Percentiles rank a stretch among this genome's conserved stretches.
Conservation (phyloP, 441 rosid genomes). For the Erodium trifolium region DNA sequence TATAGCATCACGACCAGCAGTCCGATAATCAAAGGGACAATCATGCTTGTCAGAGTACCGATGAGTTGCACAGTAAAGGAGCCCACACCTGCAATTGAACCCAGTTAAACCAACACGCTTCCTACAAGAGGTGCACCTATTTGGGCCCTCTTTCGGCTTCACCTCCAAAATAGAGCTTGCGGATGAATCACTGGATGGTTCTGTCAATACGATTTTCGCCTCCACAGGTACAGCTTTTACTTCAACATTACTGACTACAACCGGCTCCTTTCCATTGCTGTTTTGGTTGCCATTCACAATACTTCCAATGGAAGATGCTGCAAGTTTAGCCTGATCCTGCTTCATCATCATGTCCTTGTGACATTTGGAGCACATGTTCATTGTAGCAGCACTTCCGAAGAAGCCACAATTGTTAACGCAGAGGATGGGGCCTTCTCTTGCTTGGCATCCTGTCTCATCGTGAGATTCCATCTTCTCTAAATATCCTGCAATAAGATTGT, state of each 20-base stretch:
- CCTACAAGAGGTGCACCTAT: constrained; percentile 40
- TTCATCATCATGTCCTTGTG: constrained; percentile 42
- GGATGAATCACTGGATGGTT: constrained; percentile 8
- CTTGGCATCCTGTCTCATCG: constrained; percentile 37
- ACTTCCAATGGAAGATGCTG: constrained; percentile 36
- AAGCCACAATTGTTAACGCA: constrained; percentile 37
- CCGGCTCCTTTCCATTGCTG: constrained; percentile 23
- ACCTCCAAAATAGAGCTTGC: constrained; percentile 7
- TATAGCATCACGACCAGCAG: constrained; percentile 48
- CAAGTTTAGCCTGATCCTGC: constrained; percentile 43
- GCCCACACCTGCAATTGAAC: constrained; percentile 61
- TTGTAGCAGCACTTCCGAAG: constrained; percentile 56
- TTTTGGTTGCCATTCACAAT: constrained; percentile 25
- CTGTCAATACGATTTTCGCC: constrained; percentile 10
- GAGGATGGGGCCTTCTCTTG: constrained; percentile 27
- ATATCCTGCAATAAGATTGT: constrained; percentile 21
- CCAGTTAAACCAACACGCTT: constrained; percentile 65
- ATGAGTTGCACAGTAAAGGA: constrained; percentile 55
- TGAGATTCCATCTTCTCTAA: constrained; percentile 50
- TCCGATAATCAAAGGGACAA: constrained; percentile 57
- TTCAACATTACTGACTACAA: constrained; percentile 16
- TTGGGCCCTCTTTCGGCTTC: constrained; percentile 38
- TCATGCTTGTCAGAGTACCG: constrained; percentile 75
- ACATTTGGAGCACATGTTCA: constrained; percentile 62
- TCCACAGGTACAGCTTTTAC: constrained; percentile 30